Evolutionary conservation across 2,329 filamentous ascomycete species (phyloP).

Genomic region (Aspergillus texensis): DNA sequence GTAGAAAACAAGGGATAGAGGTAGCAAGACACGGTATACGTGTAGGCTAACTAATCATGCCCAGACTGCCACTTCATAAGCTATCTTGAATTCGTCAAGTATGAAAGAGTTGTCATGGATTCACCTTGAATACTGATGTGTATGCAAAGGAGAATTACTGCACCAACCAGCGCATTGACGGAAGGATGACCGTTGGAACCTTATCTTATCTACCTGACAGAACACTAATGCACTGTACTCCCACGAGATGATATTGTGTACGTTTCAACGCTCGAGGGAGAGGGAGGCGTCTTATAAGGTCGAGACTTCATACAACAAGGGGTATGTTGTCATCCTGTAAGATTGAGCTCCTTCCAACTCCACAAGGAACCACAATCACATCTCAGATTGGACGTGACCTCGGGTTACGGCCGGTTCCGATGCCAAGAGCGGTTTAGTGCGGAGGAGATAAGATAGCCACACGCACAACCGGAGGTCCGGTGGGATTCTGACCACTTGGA

Average conservation of each 20-base stretch:
- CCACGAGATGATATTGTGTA: neutral
- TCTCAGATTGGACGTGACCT: conserved; percentile 2
- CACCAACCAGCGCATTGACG: neutral
- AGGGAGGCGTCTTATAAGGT: neutral
- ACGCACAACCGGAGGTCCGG: neutral
- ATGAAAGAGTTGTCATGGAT: neutral
- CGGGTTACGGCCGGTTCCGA: conserved; percentile 33
- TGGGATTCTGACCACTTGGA: neutral
- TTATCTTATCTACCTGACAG: neutral
- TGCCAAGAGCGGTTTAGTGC: conserved; percentile 15
- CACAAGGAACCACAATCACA: neutral
- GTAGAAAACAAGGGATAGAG: neutral
- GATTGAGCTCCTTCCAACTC: neutral
- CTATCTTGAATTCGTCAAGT: neutral
- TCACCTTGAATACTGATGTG: neutral
- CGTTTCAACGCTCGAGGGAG: neutral
- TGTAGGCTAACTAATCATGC: too few species aligned
- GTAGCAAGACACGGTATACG: neutral
- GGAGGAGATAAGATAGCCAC: conserved; percentile 9
- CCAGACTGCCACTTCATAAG: neutral
- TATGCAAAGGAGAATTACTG: neutral
- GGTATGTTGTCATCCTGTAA: neutral
- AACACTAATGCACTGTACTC: neutral
- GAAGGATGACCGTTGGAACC: neutral
- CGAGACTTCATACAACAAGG: neutral